Evolutionary conservation across 2,329 filamentous ascomycete genomes (phyloP), one percentile per base, ranked within the genome.

Genomic region (Microdochium paspali): DNA sequence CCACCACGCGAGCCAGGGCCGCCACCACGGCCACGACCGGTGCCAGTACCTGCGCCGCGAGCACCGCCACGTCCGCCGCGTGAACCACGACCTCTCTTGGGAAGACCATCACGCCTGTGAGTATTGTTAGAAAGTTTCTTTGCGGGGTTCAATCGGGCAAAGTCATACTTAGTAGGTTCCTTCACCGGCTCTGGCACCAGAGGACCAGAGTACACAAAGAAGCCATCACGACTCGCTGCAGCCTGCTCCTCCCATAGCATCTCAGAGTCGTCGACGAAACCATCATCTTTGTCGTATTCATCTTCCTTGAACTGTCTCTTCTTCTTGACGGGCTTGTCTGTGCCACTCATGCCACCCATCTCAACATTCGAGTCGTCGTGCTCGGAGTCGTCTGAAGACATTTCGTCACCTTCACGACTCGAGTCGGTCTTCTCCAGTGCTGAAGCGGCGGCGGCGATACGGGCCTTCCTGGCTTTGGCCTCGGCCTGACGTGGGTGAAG

Each of bases 131-230:
- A 50, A 58, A 52, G 58, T 4, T 4, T 23, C n/a, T 28, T 24
- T 35, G 18, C n/a, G 10, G n/a, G n/a, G n/a, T n/a, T n/a, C n/a
- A n/a, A n/a, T n/a, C n/a, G n/a, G n/a, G n/a, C n/a, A n/a, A n/a
- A n/a, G n/a, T n/a, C 18, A 50, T 28, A 42, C 48, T 44, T 24
- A 73, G 74, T 53, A 6, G 35, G 35, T 21, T 93, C 91, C 67
- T 95, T 86, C 21, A 84, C 87, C 10, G 35, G 35, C 66, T 95
- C 90, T 4, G 86, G 86, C 21, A 97, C 79, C 44, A 98, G 72
- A 9, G 91, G 91, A 3, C 93, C 93, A 51, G 88, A 94, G 66
- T 96, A 98, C 1, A 98, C 93, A 63, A 97, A 98, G 71, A 97
- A 98, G 1, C 93, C 93, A 62, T 97, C 93, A 56, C 91, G 88